These are phyloP conservation scores for Saturnispora zaruensis DNA, from an alignment of 805 yeast species.

Conservation along the genomic window DNA sequence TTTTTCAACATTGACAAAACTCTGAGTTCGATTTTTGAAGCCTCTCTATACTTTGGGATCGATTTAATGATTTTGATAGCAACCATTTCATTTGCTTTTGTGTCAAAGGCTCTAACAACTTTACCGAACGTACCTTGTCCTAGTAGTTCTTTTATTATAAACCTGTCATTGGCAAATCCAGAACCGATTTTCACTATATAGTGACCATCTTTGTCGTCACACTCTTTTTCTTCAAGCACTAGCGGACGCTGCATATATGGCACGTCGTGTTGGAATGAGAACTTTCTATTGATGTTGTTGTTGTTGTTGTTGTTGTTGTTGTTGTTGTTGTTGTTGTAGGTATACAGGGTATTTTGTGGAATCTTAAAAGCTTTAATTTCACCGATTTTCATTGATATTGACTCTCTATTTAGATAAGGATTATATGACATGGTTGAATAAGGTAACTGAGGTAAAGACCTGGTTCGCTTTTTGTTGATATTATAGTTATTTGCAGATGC, in stretches of 20 bases:
- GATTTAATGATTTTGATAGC: slow-evolving; percentile 92
- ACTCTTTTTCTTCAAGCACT: slow-evolving; percentile 21
- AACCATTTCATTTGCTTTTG: slow-evolving; percentile 46
- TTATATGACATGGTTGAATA: slow-evolving; percentile 37
- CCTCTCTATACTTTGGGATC: slow-evolving; percentile 90
- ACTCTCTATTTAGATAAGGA: slow-evolving; percentile 26
- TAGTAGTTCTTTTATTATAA: slow-evolving; percentile 54
- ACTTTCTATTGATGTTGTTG: slow-evolving; percentile 15
- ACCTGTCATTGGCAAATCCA: slow-evolving; percentile 62
- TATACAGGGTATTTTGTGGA: slow-evolving; percentile 15
- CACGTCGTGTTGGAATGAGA: slow-evolving; percentile 19
- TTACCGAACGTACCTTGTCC: slow-evolving; percentile 95
- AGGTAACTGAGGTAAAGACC: slow-evolving; percentile 47
- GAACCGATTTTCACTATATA: slow-evolving; percentile 54
- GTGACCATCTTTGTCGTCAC: slow-evolving; percentile 70
- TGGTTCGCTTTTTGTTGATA: slow-evolving; percentile 33
- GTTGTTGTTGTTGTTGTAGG: slow-evolving; percentile 22
- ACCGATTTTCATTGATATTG: slow-evolving; percentile 33
- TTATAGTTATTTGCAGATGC: neutral
- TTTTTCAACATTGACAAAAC: slow-evolving; percentile 66
- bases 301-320: slow-evolving; percentile 12
- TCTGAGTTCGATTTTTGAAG: slow-evolving; percentile 85
- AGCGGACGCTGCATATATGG: slow-evolving; percentile 7
- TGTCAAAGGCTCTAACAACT: slow-evolving; percentile 77
- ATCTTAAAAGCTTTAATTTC: slow-evolving; percentile 33